A percentile compares a stretch with the other conserved stretches of the same genome.
Conservation (phyloP, 108 stramenopile genomes). For the Fistulifera pelliculosa region DNA sequence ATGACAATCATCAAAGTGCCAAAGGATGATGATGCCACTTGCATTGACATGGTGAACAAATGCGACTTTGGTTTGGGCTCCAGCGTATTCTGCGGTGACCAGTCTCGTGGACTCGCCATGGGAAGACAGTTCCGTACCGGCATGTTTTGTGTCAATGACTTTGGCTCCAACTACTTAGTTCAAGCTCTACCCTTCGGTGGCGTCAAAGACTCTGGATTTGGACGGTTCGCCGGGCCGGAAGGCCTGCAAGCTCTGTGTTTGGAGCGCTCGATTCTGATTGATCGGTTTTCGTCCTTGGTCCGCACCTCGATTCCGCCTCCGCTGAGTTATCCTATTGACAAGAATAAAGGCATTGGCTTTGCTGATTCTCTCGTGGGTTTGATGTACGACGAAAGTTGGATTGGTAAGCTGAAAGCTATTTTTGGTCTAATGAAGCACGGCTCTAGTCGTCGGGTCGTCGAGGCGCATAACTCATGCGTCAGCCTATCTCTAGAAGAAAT, state of each 20-base stretch:
- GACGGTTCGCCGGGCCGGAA: conserved; percentile 96
- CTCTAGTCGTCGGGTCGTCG: no score
- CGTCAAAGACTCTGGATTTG: conserved; percentile 94
- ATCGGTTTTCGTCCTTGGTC: conserved; percentile 69
- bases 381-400: conserved; percentile 67
- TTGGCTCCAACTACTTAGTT: conserved; percentile 91
- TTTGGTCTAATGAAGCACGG: conserved; percentile 60
- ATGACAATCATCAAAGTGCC: conserved; percentile 93
- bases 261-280: conserved; percentile 81
- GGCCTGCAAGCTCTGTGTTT: conserved; percentile 94
- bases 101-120: conserved; percentile 62
- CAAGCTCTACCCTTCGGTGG: conserved; percentile 98
- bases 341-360: conserved; percentile 60
- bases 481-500: no score
- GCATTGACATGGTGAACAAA: conserved; percentile 77
- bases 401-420: conserved; percentile 65
- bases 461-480: no score
- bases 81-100: conserved; percentile 76
- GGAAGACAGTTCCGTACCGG: conserved; percentile 85
- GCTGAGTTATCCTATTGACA: conserved; percentile 82
- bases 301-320: conserved; percentile 85
- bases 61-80: conserved; percentile 91
- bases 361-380: conserved; percentile 59
- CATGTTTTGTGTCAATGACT: conserved; percentile 98
- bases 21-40: conserved; percentile 72